Evolutionary conservation across 768 basidiomycete species (phyloP).

Genomic region (Serendipita vermifera): DNA sequence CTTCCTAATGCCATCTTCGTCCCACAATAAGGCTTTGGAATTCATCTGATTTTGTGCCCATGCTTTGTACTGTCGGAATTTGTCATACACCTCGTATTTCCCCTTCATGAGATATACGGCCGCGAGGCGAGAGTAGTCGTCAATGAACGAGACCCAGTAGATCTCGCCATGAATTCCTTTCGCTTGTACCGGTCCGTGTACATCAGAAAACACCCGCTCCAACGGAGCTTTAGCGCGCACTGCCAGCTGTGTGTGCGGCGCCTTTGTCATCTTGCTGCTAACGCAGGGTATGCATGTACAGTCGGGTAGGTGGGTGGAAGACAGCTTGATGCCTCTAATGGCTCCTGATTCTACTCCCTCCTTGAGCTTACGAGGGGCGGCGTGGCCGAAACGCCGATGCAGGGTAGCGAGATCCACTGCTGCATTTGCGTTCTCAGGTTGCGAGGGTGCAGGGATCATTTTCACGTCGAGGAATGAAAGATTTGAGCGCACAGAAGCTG

Average conservation of each 20-base stretch:
- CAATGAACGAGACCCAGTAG: conserved; percentile 13
- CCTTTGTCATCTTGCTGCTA: conserved; percentile 7
- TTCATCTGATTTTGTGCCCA: conserved; percentile 10
- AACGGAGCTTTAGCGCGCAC: background rate
- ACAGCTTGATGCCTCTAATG: background rate
- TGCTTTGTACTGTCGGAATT: conserved; percentile 9
- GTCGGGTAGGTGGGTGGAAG: background rate
- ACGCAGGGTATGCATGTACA: conserved; percentile 13
- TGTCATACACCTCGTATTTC: conserved; percentile 12
- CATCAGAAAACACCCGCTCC: conserved; percentile 11
- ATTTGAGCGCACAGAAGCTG: too few relatives aligned
- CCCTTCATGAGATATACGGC: background rate
- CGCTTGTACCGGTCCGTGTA: conserved; percentile 7
- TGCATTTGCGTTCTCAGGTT: too few relatives aligned
- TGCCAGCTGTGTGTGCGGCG: conserved; percentile 4
- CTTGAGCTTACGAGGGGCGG: conserved; percentile 7
- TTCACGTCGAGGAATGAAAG: too few relatives aligned
- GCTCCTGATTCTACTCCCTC: background rate
- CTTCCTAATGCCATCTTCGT: background rate
- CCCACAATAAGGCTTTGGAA: background rate
- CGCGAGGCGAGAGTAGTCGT: background rate
- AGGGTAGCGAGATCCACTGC: too few relatives aligned
- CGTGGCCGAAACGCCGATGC: conserved; percentile 9
- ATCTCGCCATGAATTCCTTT: background rate
- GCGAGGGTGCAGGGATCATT: too few relatives aligned